Conservation (phyloP, 495 filamentous ascomycete species). For the Tetracladium setigerum region DNA sequence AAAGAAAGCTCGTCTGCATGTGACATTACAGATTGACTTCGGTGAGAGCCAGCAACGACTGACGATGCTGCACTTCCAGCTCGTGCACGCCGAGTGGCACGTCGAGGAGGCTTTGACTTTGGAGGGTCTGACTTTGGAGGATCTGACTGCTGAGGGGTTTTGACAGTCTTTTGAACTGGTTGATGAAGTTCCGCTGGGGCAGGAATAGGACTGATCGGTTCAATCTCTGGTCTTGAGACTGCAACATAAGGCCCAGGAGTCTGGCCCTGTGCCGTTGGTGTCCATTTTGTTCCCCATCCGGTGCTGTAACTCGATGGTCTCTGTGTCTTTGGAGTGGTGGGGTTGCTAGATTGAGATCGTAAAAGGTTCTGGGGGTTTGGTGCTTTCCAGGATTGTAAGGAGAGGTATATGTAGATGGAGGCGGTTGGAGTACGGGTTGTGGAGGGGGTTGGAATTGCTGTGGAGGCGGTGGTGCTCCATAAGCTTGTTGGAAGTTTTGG, state of each 20-base stretch:
- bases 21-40: slow-evolving; percentile 42
- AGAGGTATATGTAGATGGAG: slow-evolving; percentile 19
- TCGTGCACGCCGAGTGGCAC: slow-evolving; percentile 23
- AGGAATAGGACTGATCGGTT: slow-evolving; percentile 39
- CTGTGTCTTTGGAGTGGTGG: slow-evolving; percentile 13
- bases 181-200: slow-evolving; percentile 23
- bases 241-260: slow-evolving; percentile 30
- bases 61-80: slow-evolving; percentile 49
- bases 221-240: slow-evolving; percentile 32
- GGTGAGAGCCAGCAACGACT: slow-evolving; percentile 21
- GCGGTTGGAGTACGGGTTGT: slow-evolving; percentile 1
- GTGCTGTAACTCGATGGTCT: slow-evolving; percentile 13
- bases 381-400: slow-evolving; percentile 17
- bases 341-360: slow-evolving; percentile 1
- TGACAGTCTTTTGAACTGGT: slow-evolving; percentile 17
- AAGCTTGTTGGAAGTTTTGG: not conserved
- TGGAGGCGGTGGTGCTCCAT: slow-evolving; percentile 1
- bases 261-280: slow-evolving; percentile 31
- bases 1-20: slow-evolving; percentile 46
- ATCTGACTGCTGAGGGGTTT: slow-evolving; percentile 5
- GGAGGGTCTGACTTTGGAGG: not conserved
- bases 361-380: slow-evolving; percentile 3
- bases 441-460: slow-evolving; percentile 6
- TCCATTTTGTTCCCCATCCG: slow-evolving; percentile 43
- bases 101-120: slow-evolving; percentile 17